Evolutionary conservation across 495 filamentous ascomycete genomes (phyloP).

Genomic region (Penicillium samsonianum): DNA sequence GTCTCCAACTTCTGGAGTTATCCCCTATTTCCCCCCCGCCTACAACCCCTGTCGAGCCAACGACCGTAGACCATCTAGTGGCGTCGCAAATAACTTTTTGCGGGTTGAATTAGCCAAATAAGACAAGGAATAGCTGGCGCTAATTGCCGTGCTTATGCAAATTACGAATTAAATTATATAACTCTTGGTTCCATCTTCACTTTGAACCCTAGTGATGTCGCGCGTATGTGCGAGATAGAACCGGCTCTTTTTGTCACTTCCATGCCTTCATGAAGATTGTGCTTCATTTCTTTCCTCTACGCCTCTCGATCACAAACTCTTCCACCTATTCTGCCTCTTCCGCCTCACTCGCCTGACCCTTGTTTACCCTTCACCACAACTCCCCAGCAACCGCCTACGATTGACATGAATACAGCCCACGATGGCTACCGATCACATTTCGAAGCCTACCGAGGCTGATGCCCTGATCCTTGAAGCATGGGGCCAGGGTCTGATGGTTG

Average conservation of each 20-base stretch:
- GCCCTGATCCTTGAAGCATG: slow-evolving; percentile 50
- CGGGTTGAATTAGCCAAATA: not conserved
- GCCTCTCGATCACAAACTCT: not conserved
- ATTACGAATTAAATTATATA: not conserved
- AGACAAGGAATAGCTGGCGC: not conserved
- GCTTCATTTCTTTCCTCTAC: not conserved
- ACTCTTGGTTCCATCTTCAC: not conserved
- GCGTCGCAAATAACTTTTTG: slow-evolving; percentile 1
- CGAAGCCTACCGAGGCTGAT: slow-evolving; percentile 36
- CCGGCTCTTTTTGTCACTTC: slow-evolving; percentile 11
- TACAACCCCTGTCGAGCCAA: slow-evolving; percentile 1
- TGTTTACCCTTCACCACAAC: not conserved
- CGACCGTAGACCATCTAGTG: not conserved
- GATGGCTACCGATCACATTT: slow-evolving; percentile 25
- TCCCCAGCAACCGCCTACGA: not conserved
- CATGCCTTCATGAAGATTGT: not conserved
- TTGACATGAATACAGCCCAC: slow-evolving; percentile 8
- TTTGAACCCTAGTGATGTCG: slow-evolving; percentile 9
- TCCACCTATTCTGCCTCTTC: not conserved
- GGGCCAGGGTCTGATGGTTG: slow-evolving; percentile 51
- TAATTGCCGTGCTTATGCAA: not conserved
- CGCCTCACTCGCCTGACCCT: not conserved
- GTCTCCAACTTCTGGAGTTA: not conserved
- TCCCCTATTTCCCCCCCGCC: not conserved
- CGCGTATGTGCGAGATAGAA: slow-evolving; percentile 4